phyloP scores from a whole-genome alignment of 2,329 filamentous ascomycete genomes.

The Colletotrichum sp. region DNA sequence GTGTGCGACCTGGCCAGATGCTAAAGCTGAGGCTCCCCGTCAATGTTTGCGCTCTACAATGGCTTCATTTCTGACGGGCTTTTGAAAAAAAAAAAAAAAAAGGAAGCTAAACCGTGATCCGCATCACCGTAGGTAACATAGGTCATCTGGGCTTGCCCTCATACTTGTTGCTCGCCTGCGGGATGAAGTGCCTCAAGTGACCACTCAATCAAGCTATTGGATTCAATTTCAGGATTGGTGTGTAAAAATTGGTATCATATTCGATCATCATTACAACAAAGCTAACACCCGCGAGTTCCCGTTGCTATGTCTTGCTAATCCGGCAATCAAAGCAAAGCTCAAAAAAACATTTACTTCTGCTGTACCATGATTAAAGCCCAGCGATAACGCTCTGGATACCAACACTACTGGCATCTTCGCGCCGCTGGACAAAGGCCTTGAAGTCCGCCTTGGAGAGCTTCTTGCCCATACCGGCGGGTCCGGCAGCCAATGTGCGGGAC shows the following conservation, averaged over 20 bases:
- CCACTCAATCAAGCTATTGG: not conserved
- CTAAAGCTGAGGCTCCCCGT: too few species aligned
- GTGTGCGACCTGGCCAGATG: too few species aligned
- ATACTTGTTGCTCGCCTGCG: not conserved
- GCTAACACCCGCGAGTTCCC: not conserved
- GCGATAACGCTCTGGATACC: conserved; percentile 85
- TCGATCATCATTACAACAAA: not conserved
- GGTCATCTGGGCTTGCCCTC: not conserved
- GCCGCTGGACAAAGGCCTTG: conserved; percentile 81
- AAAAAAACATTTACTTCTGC: not conserved
- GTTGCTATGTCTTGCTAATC: not conserved
- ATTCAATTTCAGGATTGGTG: not conserved
- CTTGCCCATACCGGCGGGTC: conserved; percentile 47
- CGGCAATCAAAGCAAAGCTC: not conserved
- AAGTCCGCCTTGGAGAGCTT: conserved; percentile 73
- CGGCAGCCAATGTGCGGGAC: conserved; percentile 61
- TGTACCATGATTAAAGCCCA: conserved; percentile 47
- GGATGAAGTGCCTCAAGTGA: not conserved
- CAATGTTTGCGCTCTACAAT: accelerated
- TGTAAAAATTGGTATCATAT: conserved; percentile 14
- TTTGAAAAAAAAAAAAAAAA: too few species aligned
- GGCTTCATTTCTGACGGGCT: too few species aligned
- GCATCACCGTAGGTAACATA: too few species aligned
- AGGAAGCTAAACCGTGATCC: too few species aligned
- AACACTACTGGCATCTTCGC: conserved; percentile 82